Percentiles rank a stretch among this genome's conserved stretches.
Evolutionary conservation across 768 basidiomycete genomes (phyloP).

Genomic region (Terana coerulea): DNA sequence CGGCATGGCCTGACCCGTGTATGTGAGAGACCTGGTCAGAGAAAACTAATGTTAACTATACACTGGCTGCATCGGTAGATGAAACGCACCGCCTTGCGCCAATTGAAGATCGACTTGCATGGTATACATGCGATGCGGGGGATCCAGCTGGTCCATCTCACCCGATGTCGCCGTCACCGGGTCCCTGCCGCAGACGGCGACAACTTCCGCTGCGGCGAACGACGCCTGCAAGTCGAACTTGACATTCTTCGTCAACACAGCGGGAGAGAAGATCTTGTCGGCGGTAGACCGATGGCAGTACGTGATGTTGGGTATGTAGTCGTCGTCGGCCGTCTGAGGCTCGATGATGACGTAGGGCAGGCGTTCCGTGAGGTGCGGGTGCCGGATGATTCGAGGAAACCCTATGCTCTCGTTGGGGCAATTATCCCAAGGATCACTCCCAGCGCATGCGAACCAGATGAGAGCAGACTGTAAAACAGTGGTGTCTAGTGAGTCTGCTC

Average conservation of each 20-base stretch:
- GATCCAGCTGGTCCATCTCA: not conserved
- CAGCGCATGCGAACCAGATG: constrained; percentile 1
- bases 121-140: constrained; percentile 1
- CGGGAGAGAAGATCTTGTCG: too few relatives aligned
- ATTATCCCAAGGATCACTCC: not conserved
- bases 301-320: too few relatives aligned
- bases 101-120: not conserved
- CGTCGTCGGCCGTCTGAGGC: constrained; percentile 1
- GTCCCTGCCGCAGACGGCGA: not conserved
- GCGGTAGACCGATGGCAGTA: too few relatives aligned
- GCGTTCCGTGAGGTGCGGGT: too few relatives aligned
- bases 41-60: not conserved
- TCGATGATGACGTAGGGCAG: too few relatives aligned
- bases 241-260: not conserved
- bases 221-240: not conserved
- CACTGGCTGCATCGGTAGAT: too few relatives aligned
- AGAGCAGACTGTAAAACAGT: too few relatives aligned
- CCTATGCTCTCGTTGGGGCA: not conserved
- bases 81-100: constrained; percentile 1
- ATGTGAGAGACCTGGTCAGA: constrained; percentile 1
- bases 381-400: too few relatives aligned
- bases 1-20: not conserved
- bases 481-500: not conserved
- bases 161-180: not conserved
- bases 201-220: not conserved